These are phyloP conservation scores for Septoria linicola DNA, from an alignment of 2,329 filamentous ascomycete species.

Conservation along the genomic window DNA sequence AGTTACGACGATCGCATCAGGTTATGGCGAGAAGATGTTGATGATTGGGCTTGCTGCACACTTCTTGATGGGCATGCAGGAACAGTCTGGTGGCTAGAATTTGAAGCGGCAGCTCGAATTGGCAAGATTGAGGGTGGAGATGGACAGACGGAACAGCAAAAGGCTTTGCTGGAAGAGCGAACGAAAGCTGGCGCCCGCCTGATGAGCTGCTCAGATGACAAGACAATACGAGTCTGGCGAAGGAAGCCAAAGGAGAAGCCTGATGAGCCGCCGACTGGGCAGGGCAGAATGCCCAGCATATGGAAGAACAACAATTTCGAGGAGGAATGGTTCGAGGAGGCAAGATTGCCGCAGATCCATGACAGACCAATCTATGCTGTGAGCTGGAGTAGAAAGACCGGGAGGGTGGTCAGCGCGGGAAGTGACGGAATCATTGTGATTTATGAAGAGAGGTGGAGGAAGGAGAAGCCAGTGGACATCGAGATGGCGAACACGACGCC, in stretches of 20 bases:
- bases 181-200: conserved; percentile 58
- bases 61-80: conserved; percentile 76
- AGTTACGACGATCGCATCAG: conserved; percentile 92
- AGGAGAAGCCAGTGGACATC: conserved; percentile 30
- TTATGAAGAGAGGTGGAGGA: conserved; percentile 64
- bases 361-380: conserved; percentile 80
- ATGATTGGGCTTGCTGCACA: conserved; percentile 91
- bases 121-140: conserved; percentile 22
- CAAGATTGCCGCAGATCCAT: conserved; percentile 71
- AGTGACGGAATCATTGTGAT: conserved; percentile 80
- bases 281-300: conserved; percentile 78
- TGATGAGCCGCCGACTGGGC: conserved; percentile 41
- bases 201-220: conserved; percentile 82
- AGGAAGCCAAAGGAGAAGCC: conserved; percentile 58
- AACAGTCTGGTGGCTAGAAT: conserved; percentile 87
- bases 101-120: conserved; percentile 50
- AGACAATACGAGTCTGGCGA: conserved; percentile 76
- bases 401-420: conserved; percentile 80
- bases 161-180: conserved; percentile 39
- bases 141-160: conserved; percentile 35
- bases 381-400: conserved; percentile 75
- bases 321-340: conserved; percentile 81
- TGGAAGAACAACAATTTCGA: conserved; percentile 70
- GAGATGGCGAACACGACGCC: conserved; percentile 27
- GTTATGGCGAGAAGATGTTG: conserved; percentile 84